These are phyloP conservation scores for Tolypocladium amazonense DNA, from an alignment of 2,329 filamentous ascomycete genomes.

Conservation along the genomic window DNA sequence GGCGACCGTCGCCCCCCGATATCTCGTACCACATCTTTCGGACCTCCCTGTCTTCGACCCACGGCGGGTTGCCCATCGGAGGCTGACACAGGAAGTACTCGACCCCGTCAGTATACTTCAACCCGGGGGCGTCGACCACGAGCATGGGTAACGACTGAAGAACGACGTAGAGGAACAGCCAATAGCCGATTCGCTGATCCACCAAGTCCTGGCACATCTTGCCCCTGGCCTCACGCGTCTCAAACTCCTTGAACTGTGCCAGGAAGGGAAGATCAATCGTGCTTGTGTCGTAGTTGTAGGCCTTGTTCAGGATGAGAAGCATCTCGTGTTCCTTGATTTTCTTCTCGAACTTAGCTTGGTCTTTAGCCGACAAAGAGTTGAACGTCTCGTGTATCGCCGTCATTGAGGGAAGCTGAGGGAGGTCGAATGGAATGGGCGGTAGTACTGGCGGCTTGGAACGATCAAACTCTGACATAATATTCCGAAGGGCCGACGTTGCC, in stretches of 20 bases:
- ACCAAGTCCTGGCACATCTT: slow-evolving; percentile 55
- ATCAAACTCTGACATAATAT: slow-evolving; percentile 80
- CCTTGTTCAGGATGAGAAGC: slow-evolving; percentile 63
- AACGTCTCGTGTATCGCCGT: slow-evolving; percentile 54
- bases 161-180: slow-evolving; percentile 72
- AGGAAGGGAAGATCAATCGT: slow-evolving; percentile 51
- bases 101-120: slow-evolving; percentile 58
- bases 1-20: slow-evolving; percentile 45
- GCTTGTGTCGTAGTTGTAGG: slow-evolving; percentile 68
- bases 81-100: slow-evolving; percentile 77
- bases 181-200: slow-evolving; percentile 65
- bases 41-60: slow-evolving; percentile 55
- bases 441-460: slow-evolving; percentile 79
- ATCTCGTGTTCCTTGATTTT: slow-evolving; percentile 73
- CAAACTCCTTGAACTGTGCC: slow-evolving; percentile 59
- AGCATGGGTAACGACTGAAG: slow-evolving; percentile 70
- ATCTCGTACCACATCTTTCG: slow-evolving; percentile 67
- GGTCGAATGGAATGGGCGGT: slow-evolving; percentile 83
- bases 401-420: slow-evolving; percentile 66
- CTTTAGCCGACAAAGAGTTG: slow-evolving; percentile 55
- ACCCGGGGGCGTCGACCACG: slow-evolving; percentile 62
- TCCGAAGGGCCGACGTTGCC: slow-evolving; percentile 59
- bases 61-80: slow-evolving; percentile 61
- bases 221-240: slow-evolving; percentile 55
- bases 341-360: slow-evolving; percentile 61